Conservation (phyloP, 129 eudicot species). For the Chrysanthemum seticuspe region DNA sequence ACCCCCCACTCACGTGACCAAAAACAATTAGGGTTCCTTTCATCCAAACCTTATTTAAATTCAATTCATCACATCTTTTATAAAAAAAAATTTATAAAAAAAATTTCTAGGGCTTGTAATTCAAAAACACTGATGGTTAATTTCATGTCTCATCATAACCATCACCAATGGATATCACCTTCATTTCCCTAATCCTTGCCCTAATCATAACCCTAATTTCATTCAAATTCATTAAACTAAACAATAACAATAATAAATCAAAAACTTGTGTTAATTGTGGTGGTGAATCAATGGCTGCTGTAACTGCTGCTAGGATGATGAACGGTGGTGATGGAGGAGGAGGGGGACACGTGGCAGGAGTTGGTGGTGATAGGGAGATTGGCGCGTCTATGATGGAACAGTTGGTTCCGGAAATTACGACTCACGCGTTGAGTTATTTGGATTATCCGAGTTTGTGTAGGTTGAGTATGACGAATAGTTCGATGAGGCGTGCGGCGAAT, state of each 20-base stretch:
- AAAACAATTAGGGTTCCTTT: no score
- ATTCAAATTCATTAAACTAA: constrained; percentile 36
- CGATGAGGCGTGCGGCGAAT: constrained; percentile 93
- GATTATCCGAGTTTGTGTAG: constrained; percentile 90
- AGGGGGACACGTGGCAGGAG: constrained; percentile 45
- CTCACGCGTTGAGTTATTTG: constrained; percentile 91
- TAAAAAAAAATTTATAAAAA: no score
- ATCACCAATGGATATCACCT: constrained; percentile 56
- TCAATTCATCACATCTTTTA: no score
- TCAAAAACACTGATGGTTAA: neutral
- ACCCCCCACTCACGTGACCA: no score
- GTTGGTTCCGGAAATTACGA: constrained; percentile 91
- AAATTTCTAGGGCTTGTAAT: no score
- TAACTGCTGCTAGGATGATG: constrained; percentile 39
- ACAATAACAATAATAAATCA: constrained; percentile 14
- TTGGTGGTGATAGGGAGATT: constrained; percentile 52
- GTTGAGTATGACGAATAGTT: constrained; percentile 85
- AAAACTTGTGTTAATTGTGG: constrained; percentile 9
- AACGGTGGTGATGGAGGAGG: constrained; percentile 40
- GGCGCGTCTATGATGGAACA: constrained; percentile 99
- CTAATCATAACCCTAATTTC: constrained; percentile 41
- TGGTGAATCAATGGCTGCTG: constrained; percentile 41
- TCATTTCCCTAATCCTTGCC: constrained; percentile 42
- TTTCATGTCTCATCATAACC: constrained; percentile 43
- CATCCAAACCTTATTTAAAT: no score